Conservation (phyloP, 495 filamentous ascomycete genomes). For the Jackrogersella minutella region DNA sequence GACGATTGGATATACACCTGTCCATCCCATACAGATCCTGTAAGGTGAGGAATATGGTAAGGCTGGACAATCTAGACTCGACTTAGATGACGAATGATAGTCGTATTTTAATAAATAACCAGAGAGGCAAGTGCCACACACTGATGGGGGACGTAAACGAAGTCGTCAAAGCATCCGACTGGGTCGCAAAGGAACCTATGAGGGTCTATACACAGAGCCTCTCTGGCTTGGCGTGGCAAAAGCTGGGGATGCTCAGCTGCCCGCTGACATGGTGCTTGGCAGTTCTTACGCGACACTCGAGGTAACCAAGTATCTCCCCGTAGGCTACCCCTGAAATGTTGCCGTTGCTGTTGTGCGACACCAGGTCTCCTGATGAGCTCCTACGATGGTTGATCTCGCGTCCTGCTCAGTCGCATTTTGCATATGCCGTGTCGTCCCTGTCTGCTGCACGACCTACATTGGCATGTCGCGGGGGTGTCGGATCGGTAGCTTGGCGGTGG, state of each 20-base stretch:
- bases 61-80: constrained; percentile 31
- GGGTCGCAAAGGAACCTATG: constrained; percentile 35
- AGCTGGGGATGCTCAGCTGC: constrained; percentile 25
- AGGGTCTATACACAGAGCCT: constrained; percentile 38
- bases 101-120: constrained; percentile 15
- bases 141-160: constrained; percentile 10
- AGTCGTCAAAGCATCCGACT: constrained; percentile 42
- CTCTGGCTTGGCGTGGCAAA: constrained; percentile 32
- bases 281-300: background rate
- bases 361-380: constrained; percentile 33
- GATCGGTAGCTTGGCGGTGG: constrained; percentile 36
- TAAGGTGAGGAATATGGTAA: constrained; percentile 33
- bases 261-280: constrained; percentile 37
- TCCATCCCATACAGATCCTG: background rate
- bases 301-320: background rate
- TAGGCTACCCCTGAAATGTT: constrained; percentile 25
- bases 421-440: constrained; percentile 39
- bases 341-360: constrained; percentile 34
- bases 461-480: constrained; percentile 38
- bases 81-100: constrained; percentile 18
- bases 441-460: constrained; percentile 27
- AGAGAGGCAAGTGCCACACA: constrained; percentile 29
- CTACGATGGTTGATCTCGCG: constrained; percentile 34
- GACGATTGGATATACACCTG: constrained; percentile 15
- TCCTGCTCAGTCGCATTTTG: constrained; percentile 36